Evolutionary conservation across 2,329 filamentous ascomycete genomes (phyloP).

Genomic region (Fragosphaeria purpurea): DNA sequence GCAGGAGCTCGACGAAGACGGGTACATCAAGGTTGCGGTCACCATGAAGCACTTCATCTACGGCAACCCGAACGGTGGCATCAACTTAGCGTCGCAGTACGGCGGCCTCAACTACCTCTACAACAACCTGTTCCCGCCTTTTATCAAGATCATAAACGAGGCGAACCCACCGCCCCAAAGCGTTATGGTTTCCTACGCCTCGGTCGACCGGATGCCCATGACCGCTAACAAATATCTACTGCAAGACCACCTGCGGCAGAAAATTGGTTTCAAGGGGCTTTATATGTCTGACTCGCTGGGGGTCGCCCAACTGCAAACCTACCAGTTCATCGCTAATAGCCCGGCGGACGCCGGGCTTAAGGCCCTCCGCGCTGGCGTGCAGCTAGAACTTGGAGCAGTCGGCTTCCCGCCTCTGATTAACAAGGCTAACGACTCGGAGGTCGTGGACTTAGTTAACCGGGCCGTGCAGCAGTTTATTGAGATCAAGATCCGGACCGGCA

Average conservation of each 20-base stretch:
- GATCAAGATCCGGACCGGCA: constrained; percentile 21
- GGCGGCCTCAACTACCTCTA: constrained; percentile 25
- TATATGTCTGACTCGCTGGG: constrained; percentile 24
- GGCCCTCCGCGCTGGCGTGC: constrained; percentile 19
- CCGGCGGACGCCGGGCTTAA: constrained; percentile 17
- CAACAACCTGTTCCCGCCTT: constrained; percentile 22
- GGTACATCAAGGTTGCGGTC: constrained; percentile 24
- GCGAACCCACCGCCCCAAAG: constrained; percentile 15
- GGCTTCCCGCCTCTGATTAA: constrained; percentile 17
- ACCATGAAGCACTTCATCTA: constrained; percentile 28
- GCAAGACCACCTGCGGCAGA: constrained; percentile 16
- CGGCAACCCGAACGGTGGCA: constrained; percentile 21
- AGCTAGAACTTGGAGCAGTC: constrained; percentile 20
- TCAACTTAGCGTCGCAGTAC: constrained; percentile 23
- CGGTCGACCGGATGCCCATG: constrained; percentile 22
- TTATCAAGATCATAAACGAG: constrained; percentile 20
- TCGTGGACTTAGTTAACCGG: constrained; percentile 17
- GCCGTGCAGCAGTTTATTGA: constrained; percentile 18
- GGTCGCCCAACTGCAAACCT: constrained; percentile 18
- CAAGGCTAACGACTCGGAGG: constrained; percentile 12
- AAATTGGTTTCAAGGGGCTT: constrained; percentile 22
- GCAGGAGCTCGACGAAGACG: constrained; percentile 23
- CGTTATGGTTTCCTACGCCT: constrained; percentile 24
- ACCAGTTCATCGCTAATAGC: constrained; percentile 20
- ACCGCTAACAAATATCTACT: constrained; percentile 23